These are phyloP conservation scores for Dicorynia guianensis DNA, from an alignment of 306 rosid genomes.

Conservation along the genomic window DNA sequence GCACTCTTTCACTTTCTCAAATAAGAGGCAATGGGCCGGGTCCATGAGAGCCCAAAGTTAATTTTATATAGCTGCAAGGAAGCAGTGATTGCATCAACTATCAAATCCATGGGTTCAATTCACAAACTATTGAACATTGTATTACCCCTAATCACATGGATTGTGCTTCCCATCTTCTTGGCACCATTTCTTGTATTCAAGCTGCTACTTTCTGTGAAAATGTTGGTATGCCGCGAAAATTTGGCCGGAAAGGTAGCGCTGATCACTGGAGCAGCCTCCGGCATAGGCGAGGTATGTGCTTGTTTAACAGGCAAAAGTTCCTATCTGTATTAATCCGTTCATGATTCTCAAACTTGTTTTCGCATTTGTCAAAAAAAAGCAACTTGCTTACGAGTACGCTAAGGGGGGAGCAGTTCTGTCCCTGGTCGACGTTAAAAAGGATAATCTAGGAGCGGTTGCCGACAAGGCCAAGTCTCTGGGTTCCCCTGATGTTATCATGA, in stretches of 20 bases:
- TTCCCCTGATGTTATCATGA: slow-evolving; percentile 58
- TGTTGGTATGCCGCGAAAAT: slow-evolving; percentile 8
- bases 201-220: slow-evolving; percentile 1
- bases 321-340: background rate
- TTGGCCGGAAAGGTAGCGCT: slow-evolving; percentile 41
- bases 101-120: slow-evolving; percentile 30
- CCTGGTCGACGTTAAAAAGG: slow-evolving; percentile 60
- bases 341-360: background rate
- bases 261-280: slow-evolving; percentile 58
- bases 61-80: too few relatives aligned
- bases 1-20: too few relatives aligned
- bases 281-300: slow-evolving; percentile 46
- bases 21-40: too few relatives aligned
- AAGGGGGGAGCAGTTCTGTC: slow-evolving; percentile 67
- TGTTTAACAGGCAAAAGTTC: too few relatives aligned
- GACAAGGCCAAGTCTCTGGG: slow-evolving; percentile 58
- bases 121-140: slow-evolving; percentile 31
- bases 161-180: slow-evolving; percentile 3
- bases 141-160: slow-evolving; percentile 27
- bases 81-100: background rate
- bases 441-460: slow-evolving; percentile 52
- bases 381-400: slow-evolving; percentile 80
- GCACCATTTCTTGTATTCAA: slow-evolving; percentile 36
- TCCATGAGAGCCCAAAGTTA: too few relatives aligned
- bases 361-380: slow-evolving; percentile 1